Percentiles rank a stretch among this genome's conserved stretches.
Evolutionary conservation across 2,329 filamentous ascomycete species (phyloP).

Genomic region (Monosporascus ibericus): DNA sequence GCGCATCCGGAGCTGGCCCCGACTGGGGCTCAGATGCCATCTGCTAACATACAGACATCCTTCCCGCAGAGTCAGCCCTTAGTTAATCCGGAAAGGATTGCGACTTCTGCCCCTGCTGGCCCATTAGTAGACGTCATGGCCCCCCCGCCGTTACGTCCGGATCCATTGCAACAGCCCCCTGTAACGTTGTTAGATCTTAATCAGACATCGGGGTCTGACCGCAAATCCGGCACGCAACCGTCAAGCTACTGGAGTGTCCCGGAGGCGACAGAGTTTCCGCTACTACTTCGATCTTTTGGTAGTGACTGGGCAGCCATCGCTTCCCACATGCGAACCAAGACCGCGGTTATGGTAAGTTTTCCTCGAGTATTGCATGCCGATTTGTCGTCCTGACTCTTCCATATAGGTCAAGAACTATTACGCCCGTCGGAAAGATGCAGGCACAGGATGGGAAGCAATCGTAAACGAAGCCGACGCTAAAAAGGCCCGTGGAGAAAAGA

Average conservation of each 20-base stretch:
- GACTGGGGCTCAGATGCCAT: conserved; percentile 36
- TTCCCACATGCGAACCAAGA: conserved; percentile 75
- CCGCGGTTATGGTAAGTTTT: conserved; percentile 69
- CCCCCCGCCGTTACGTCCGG: conserved; percentile 49
- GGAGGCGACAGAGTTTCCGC: conserved; percentile 71
- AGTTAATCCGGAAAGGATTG: conserved; percentile 18
- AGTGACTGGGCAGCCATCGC: conserved; percentile 75
- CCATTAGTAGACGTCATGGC: conserved; percentile 49
- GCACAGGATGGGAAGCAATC: conserved; percentile 55
- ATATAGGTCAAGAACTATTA: conserved; percentile 63
- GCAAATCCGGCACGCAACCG: conserved; percentile 50
- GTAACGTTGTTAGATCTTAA: conserved; percentile 46
- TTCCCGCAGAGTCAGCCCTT: conserved; percentile 21
- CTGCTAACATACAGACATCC: conserved; percentile 27
- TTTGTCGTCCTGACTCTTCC: background rate
- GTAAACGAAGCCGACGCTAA: conserved; percentile 56
- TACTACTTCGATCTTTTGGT: conserved; percentile 66
- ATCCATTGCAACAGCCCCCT: conserved; percentile 43
- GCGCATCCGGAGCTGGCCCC: conserved; percentile 39
- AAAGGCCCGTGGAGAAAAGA: conserved; percentile 48
- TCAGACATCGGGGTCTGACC: conserved; percentile 38
- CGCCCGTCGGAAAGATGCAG: conserved; percentile 54
- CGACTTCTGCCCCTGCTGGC: conserved; percentile 19
- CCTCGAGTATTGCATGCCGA: background rate
- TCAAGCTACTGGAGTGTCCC: conserved; percentile 87